A percentile compares a stretch with the other conserved stretches of the same genome.
Evolutionary conservation across 139 green algal genomes (phyloP).

Genomic region (Parachlorella kessleri): DNA sequence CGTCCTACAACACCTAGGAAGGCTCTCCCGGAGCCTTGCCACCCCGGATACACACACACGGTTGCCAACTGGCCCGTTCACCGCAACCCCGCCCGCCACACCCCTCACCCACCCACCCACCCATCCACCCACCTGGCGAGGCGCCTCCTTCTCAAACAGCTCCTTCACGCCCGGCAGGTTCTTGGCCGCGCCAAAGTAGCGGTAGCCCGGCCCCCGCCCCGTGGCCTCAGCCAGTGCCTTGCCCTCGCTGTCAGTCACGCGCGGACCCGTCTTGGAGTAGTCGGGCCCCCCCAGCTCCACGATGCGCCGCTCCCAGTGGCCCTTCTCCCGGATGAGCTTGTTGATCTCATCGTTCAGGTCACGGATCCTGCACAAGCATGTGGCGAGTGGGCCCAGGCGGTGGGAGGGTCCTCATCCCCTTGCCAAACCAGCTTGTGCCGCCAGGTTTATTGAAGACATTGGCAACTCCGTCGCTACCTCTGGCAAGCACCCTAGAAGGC

Average conservation of each 20-base stretch:
- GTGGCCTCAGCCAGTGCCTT: conserved; percentile 49
- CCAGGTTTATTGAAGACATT: no score
- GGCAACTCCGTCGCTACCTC: no score
- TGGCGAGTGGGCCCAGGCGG: not conserved
- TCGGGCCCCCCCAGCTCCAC: conserved; percentile 95
- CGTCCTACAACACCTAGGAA: no score
- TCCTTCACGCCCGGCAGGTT: conserved; percentile 96
- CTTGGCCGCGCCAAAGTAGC: conserved; percentile 99
- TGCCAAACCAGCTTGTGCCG: no score
- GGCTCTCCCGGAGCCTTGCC: no score
- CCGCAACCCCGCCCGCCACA: no score
- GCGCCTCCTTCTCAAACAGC: conserved; percentile 94
- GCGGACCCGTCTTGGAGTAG: conserved; percentile 82
- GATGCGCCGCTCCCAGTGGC: conserved; percentile 96
- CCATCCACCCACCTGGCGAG: conserved; percentile 56
- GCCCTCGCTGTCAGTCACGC: conserved; percentile 68
- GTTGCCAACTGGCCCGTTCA: no score
- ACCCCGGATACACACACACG: no score
- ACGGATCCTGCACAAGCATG: conserved; percentile 73
- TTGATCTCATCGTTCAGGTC: conserved; percentile 99
- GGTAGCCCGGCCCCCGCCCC: conserved; percentile 71
- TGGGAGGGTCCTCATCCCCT: no score
- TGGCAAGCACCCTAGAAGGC: no score
- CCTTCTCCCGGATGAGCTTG: conserved; percentile 98
- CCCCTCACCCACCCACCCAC: not conserved